These are phyloP conservation scores for Ilyonectria sp. DNA, from an alignment of 2,329 filamentous ascomycete genomes.

Conservation along the genomic window DNA sequence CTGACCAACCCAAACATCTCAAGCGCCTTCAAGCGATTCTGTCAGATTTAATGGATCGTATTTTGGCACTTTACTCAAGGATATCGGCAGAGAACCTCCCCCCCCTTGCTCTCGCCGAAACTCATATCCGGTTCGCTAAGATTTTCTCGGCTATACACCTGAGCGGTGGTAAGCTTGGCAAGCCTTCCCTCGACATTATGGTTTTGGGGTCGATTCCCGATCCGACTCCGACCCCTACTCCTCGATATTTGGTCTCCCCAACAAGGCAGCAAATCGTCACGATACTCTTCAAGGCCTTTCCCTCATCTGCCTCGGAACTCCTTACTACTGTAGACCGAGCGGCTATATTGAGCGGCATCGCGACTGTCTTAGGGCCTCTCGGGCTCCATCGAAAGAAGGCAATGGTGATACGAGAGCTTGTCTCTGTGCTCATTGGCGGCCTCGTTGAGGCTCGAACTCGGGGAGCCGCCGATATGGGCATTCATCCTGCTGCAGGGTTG, in stretches of 20 bases:
- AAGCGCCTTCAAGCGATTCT: constrained; percentile 71
- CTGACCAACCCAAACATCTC: constrained; percentile 66
- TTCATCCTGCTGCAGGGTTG: constrained; percentile 92
- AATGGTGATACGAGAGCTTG: constrained; percentile 87
- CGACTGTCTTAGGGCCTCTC: constrained; percentile 84
- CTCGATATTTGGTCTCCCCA: constrained; percentile 70
- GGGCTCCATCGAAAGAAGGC: constrained; percentile 91
- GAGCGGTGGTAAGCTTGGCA: constrained; percentile 73
- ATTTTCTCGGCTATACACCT: constrained; percentile 78
- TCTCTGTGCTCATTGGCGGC: constrained; percentile 86
- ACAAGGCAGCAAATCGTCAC: constrained; percentile 75
- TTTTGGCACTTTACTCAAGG: constrained; percentile 80
- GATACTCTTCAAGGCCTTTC: constrained; percentile 79
- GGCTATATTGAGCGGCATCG: constrained; percentile 87
- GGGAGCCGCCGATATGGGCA: constrained; percentile 94
- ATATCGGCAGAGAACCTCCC: constrained; percentile 80
- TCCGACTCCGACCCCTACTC: constrained; percentile 64
- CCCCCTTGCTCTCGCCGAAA: constrained; percentile 79
- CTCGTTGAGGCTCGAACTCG: constrained; percentile 92
- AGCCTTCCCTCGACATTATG: constrained; percentile 74
- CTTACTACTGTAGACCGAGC: constrained; percentile 83
- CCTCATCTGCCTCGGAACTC: constrained; percentile 74
- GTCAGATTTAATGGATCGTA: constrained; percentile 82
- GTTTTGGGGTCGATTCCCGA: constrained; percentile 73
- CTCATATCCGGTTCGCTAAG: constrained; percentile 80